A percentile compares a stretch with the other conserved stretches of the same genome.
phyloP scores from a whole-genome alignment of 75 land plant genomes.

The Selaginella moellendorffii region DNA sequence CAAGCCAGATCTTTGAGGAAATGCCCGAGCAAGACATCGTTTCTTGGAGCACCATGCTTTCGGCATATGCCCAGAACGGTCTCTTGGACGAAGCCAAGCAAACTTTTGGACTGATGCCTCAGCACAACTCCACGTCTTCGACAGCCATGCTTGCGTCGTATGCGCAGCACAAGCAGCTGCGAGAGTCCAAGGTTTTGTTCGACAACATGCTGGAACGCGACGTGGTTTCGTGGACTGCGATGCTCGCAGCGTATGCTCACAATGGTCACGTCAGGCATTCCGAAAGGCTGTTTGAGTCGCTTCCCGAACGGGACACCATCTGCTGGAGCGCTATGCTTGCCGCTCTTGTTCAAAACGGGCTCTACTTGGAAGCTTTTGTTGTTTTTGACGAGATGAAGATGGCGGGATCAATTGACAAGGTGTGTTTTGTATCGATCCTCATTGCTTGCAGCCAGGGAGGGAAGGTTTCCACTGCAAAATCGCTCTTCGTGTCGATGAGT shows the following conservation, averaged over 20 bases:
- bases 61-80: not conserved
- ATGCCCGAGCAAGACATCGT: not conserved
- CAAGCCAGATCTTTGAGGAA: not conserved
- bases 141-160: not conserved
- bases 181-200: not conserved
- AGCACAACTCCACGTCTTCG: not conserved
- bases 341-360: constrained; percentile 2
- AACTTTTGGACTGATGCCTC: not conserved
- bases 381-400: not conserved
- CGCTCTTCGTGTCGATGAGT: constrained; percentile 7
- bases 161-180: not conserved
- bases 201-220: not conserved
- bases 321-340: not conserved
- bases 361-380: not conserved
- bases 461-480: not conserved
- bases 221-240: constrained; percentile 5
- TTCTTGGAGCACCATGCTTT: not conserved
- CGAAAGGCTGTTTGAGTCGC: not conserved
- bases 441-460: constrained; percentile 12
- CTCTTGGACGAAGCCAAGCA: not conserved
- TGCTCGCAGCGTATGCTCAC: constrained; percentile 2
- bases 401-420: not conserved
- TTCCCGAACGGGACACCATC: not conserved
- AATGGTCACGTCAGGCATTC: not conserved
- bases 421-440: not conserved